Conservation (phyloP, 2,329 filamentous ascomycete genomes). For the Diaporthe longicolla region DNA sequence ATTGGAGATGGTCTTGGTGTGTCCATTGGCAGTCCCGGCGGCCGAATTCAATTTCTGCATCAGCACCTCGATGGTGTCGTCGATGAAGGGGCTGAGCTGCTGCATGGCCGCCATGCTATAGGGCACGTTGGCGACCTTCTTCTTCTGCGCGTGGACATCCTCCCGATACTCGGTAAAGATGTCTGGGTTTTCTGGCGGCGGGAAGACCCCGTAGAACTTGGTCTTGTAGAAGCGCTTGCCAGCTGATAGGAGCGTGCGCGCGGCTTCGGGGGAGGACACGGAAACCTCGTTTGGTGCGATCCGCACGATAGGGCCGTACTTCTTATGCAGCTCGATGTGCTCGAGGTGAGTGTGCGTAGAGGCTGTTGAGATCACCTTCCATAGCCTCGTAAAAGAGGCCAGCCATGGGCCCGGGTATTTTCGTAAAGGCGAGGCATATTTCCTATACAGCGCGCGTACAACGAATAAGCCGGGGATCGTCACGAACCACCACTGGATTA, state of each 20-base stretch:
- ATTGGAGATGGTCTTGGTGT: conserved; percentile 39
- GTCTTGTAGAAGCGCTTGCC: conserved; percentile 69
- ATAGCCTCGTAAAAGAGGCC: conserved; percentile 55
- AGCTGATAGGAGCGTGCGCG: conserved; percentile 60
- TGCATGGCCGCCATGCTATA: conserved; percentile 69
- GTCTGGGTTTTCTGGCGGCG: conserved; percentile 69
- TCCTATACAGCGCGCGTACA: conserved; percentile 49
- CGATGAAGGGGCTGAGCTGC: conserved; percentile 64
- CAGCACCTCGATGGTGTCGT: conserved; percentile 65
- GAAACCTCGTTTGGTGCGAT: conserved; percentile 65
- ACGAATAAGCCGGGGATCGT: conserved; percentile 48
- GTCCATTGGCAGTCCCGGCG: conserved; percentile 45
- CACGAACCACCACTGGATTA: conserved; percentile 50
- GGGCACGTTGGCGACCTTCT: conserved; percentile 65
- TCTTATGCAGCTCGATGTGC: conserved; percentile 60
- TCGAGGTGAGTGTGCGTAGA: conserved; percentile 58
- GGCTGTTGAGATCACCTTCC: conserved; percentile 57
- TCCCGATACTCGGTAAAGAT: conserved; percentile 71
- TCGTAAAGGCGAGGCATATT: conserved; percentile 54
- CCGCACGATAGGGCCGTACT: conserved; percentile 64
- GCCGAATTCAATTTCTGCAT: conserved; percentile 58
- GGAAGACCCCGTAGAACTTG: conserved; percentile 67
- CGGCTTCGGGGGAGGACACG: conserved; percentile 60
- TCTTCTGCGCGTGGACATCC: conserved; percentile 68
- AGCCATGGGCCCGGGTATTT: conserved; percentile 53